phyloP scores from a whole-genome alignment of 202 grass and related monocot genomes.

The Schoenoplectus triqueter region DNA sequence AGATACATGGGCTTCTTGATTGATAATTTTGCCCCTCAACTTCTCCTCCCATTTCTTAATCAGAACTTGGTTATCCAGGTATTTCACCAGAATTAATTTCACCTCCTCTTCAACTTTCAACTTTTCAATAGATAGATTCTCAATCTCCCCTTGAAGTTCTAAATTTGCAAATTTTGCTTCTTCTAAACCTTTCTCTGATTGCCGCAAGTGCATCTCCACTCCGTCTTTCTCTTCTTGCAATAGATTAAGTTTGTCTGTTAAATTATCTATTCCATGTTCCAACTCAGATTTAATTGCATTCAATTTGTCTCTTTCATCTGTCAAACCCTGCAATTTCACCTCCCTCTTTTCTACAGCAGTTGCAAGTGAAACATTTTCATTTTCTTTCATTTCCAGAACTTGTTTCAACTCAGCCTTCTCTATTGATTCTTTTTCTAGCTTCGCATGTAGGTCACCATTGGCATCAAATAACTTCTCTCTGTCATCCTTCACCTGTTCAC shows the following conservation, averaged over 20 bases:
- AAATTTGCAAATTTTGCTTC: slow-evolving; percentile 51
- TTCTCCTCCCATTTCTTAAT: slow-evolving; percentile 58
- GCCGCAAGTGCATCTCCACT: slow-evolving; percentile 42
- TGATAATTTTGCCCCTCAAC: slow-evolving; percentile 52
- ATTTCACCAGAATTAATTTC: slow-evolving; percentile 55
- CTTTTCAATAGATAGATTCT: slow-evolving; percentile 56
- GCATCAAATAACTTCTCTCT: slow-evolving; percentile 27
- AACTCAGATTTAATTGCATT: slow-evolving; percentile 38
- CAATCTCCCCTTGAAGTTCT: slow-evolving; percentile 46
- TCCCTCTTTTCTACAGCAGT: slow-evolving; percentile 20
- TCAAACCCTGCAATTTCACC: slow-evolving; percentile 12
- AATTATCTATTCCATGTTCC: slow-evolving; percentile 44
- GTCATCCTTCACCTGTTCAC: slow-evolving; percentile 22
- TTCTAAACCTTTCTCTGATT: slow-evolving; percentile 52
- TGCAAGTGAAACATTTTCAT: slow-evolving; percentile 15
- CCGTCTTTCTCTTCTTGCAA: slow-evolving; percentile 49
- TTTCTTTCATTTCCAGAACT: slow-evolving; percentile 28
- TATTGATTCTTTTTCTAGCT: slow-evolving; percentile 31
- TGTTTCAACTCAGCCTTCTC: slow-evolving; percentile 32
- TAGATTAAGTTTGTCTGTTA: slow-evolving; percentile 41
- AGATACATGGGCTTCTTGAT: slow-evolving; percentile 44
- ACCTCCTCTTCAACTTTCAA: slow-evolving; percentile 51
- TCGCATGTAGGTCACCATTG: slow-evolving; percentile 25
- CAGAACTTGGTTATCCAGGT: slow-evolving; percentile 42
- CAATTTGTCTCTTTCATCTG: slow-evolving; percentile 35